These are phyloP conservation scores for Simplicillium aogashimaense DNA, from an alignment of 2,329 filamentous ascomycete species.

Conservation along the genomic window DNA sequence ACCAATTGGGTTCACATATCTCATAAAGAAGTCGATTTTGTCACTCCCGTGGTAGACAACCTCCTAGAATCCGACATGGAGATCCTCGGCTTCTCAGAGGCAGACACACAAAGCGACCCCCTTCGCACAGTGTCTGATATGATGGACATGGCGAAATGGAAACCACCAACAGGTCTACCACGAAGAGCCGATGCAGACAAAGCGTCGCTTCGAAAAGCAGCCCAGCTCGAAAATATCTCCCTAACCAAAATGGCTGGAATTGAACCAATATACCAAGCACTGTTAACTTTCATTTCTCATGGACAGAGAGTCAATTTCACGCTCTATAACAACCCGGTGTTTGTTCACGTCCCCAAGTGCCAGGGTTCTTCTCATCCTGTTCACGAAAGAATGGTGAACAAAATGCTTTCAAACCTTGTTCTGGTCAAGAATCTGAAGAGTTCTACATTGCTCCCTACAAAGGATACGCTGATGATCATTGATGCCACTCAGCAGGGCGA, in stretches of 20 bases:
- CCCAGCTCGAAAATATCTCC: not conserved
- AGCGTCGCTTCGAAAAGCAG: not conserved
- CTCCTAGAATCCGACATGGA: not conserved
- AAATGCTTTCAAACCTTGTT: not conserved
- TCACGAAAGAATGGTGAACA: not conserved
- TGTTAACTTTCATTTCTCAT: not conserved
- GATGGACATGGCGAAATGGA: not conserved
- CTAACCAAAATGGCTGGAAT: not conserved
- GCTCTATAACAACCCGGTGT: not conserved
- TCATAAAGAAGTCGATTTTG: not conserved
- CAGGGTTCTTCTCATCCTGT: not conserved
- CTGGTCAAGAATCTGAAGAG: not conserved
- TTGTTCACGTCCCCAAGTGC: not conserved
- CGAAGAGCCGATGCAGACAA: not conserved
- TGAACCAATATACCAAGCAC: not conserved
- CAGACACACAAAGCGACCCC: not conserved
- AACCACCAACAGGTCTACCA: not conserved
- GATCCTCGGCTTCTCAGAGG: not conserved
- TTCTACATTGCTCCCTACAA: not conserved
- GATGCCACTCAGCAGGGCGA: not conserved
- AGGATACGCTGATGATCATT: constrained; percentile 1
- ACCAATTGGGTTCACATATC: not conserved
- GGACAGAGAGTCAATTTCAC: not conserved
- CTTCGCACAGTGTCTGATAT: not conserved
- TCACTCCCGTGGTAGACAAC: not conserved